Conservation (phyloP, 176 grass and related monocot species). For the Oryza officinalis region DNA sequence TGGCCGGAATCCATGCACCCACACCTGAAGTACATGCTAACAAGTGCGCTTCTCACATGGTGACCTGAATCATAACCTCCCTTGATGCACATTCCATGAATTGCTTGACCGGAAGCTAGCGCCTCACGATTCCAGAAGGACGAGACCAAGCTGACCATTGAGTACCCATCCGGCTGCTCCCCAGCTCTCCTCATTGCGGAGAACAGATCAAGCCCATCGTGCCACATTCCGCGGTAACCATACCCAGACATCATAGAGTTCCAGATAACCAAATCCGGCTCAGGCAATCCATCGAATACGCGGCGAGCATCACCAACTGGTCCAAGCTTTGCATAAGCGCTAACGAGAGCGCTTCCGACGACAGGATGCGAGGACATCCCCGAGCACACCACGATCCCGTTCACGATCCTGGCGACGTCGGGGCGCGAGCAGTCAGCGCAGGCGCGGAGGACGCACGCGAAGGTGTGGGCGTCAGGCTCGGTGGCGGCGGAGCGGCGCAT, state of each 20-base stretch:
- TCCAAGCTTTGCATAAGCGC: slow-evolving; percentile 46
- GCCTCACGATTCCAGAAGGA: slow-evolving; percentile 44
- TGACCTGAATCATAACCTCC: slow-evolving; percentile 55
- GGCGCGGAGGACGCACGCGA: slow-evolving; percentile 65
- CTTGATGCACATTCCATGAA: slow-evolving; percentile 62
- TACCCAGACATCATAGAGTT: slow-evolving; percentile 68
- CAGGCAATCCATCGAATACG: slow-evolving; percentile 45
- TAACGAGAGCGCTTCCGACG: slow-evolving; percentile 50
- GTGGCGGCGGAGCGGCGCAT: slow-evolving; percentile 45
- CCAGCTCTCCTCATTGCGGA: slow-evolving; percentile 36
- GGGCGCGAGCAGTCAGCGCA: slow-evolving; percentile 50
- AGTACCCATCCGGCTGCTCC: slow-evolving; percentile 52
- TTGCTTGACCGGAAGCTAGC: slow-evolving; percentile 34
- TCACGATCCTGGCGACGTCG: slow-evolving; percentile 17
- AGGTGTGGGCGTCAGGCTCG: slow-evolving; percentile 56
- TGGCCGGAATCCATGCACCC: slow-evolving; percentile 41
- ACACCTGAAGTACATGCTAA: slow-evolving; percentile 62
- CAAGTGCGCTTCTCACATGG: slow-evolving; percentile 62
- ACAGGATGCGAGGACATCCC: slow-evolving; percentile 34
- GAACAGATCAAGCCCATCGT: slow-evolving; percentile 52
- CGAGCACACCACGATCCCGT: slow-evolving; percentile 10
- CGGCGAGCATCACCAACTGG: slow-evolving; percentile 33
- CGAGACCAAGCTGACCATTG: slow-evolving; percentile 60
- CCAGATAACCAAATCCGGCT: slow-evolving; percentile 57
- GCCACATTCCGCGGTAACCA: slow-evolving; percentile 54